Base-by-base conservation (phyloP, 208 protist genomes). In the Endotrypanum monterogeii region DNA sequence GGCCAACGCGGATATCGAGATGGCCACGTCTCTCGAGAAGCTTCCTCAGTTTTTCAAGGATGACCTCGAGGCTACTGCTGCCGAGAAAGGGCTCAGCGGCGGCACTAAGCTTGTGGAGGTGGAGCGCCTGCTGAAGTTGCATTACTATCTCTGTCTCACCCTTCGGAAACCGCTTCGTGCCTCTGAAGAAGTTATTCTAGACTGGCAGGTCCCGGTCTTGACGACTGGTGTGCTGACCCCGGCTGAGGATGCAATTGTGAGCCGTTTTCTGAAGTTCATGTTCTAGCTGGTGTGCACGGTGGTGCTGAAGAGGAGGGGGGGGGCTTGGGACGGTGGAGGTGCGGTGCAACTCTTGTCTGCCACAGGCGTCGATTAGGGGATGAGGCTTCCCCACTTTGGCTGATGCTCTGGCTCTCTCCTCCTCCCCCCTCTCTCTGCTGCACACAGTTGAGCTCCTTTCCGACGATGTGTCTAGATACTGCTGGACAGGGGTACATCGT, bases 171-270 rank as follows among this genome's bases (percentile, higher is more conserved):
- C 78, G 1, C 76, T 97, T 35, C 71, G 67, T 1, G 85, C 93
- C 9, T 83, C 89, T 1, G 84, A 89, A 74, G 93, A 97, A 68
- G 93, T 95, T 3, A 88, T 97, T 60, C 60, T 94, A 25, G 74
- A 79, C 25, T 97, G 93, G 78, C 74, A 76, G 18, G 58, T 81
- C 2, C 80, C 83, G 9, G 70, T 84, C 3, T 58, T 91, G 56
- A 78, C 69, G 18, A 88, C 90, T 0, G 88, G 84, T 14, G 81
- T 87, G 2, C 78, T 95, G 23, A 68, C 54, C 9, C 12, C 50
- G 1, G 58, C 56, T 12, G 79, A 94, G 2, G 86, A 94, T 32
- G 72, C 76, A 18, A 55, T 77, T 9, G 51, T 97, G 23, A 87
- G 85, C 16, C 83, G 92, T 8, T 69, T 94, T 16, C 77, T 96